Evolutionary conservation across 1,284 basidiomycete species (phyloP), one percentile per base, ranked within the genome.

Genomic region (Peniophora sp.): DNA sequence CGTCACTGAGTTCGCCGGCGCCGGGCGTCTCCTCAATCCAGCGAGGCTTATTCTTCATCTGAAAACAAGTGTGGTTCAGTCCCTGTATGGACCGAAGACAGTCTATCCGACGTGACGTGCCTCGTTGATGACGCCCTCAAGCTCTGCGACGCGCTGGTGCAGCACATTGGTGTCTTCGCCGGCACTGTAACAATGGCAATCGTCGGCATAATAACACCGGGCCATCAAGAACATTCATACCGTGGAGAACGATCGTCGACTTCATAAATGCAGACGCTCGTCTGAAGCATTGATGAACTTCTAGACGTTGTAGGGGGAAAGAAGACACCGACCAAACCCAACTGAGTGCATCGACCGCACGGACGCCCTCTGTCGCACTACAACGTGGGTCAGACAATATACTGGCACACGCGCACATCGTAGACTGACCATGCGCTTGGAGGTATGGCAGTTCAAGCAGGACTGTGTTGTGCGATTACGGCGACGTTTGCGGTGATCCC

Each of bases 61-160:
- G 50, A 2, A 50, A 37, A n/a, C 24, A 47, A 20, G 14, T 10
- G 12, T 20, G 18, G 12, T 10, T 23, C 34, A 48, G 43, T 50
- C 44, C 59, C 39, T 54, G 45, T 42, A 52, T 24, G 22, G 1
- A 9, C 12, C 32, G 27, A 46, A 34, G 15, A 15, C 47, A 24
- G 12, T 34, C 45, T 36, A 36, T 10, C 10, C 10, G n/a, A 36
- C 34, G 10, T 10, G 34, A 59, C 63, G 53, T 62, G 82, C 83
- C 71, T 91, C 87, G 37, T 88, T 79, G 52, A 92, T 85, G 27
- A 92, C 85, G 50, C 85, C 83, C 64, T 92, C 89, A 2, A 92
- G 73, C 59, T 92, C 88, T 8, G 88, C 87, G 27, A 92, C 83
- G 39, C 88, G 79, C 53, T 81, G 79, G 50, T 86, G 76, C 27